Evolutionary conservation across 2,329 filamentous ascomycete species (phyloP).

Genomic region (Fusarium dimerum): DNA sequence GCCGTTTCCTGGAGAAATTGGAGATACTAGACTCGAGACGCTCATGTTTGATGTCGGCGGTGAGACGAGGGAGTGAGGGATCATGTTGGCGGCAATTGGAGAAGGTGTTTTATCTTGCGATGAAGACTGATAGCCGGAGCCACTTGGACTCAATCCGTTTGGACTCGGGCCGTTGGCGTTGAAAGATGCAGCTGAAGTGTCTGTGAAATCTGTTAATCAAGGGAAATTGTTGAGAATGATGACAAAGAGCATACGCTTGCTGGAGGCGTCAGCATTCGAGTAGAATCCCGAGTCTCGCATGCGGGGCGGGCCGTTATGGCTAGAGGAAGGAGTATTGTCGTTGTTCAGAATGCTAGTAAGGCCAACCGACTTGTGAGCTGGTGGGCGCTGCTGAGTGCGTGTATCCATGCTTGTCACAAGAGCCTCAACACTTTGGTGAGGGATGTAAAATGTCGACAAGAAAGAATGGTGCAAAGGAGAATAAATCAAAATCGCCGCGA

Average conservation of each 20-base stretch:
- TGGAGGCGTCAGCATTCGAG: conserved; percentile 44
- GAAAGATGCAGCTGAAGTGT: conserved; percentile 43
- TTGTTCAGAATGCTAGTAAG: conserved; percentile 43
- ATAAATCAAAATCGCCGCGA: not conserved
- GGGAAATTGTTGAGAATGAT: conserved; percentile 11
- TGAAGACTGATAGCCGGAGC: conserved; percentile 51
- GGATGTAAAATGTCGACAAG: too few species aligned
- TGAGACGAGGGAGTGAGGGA: conserved; percentile 56
- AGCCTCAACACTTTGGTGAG: too few species aligned
- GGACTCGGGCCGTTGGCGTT: conserved; percentile 41
- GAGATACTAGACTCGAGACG: conserved; percentile 66
- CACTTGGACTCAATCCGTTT: conserved; percentile 43
- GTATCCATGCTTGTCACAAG: conserved; percentile 27
- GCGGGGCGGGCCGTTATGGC: conserved; percentile 32
- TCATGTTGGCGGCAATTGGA: conserved; percentile 52
- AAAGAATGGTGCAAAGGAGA: not conserved
- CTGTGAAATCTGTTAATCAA: conserved; percentile 28
- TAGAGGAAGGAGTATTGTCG: conserved; percentile 30
- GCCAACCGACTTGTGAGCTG: conserved; percentile 37
- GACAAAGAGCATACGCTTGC: conserved; percentile 40
- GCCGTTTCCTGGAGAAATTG: conserved; percentile 48
- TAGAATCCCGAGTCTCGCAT: conserved; percentile 46
- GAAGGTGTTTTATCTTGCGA: conserved; percentile 64
- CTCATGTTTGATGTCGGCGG: conserved; percentile 63
- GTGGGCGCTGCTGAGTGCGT: conserved; percentile 29